Conservation (phyloP, 306 rosid species). For the Cucurbita argyrosperma region DNA sequence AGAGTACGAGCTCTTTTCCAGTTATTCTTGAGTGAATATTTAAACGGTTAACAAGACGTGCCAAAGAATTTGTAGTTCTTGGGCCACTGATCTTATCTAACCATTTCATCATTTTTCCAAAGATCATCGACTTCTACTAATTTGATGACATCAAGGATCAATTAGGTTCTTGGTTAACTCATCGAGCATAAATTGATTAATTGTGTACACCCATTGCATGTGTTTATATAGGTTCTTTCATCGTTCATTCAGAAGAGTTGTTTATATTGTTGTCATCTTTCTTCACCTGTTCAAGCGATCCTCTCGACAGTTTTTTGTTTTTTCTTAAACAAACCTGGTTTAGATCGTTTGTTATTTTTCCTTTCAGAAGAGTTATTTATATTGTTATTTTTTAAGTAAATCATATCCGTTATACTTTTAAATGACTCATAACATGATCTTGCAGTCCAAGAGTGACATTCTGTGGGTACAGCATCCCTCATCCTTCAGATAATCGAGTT, state of each 20-base stretch:
- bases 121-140: background rate
- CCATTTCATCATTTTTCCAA: background rate
- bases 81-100: background rate
- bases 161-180: background rate
- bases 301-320: background rate
- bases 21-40: background rate
- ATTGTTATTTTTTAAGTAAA: background rate
- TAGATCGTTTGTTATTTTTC: background rate
- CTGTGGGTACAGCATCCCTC: constrained; percentile 81
- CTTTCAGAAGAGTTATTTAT: too few relatives aligned
- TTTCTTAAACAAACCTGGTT: background rate
- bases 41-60: background rate
- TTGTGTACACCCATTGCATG: background rate
- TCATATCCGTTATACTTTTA: background rate
- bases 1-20: constrained; percentile 31
- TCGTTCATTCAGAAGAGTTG: background rate
- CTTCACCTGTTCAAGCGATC: background rate
- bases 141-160: background rate
- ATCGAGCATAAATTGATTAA: background rate
- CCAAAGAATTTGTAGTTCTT: background rate
- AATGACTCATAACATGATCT: background rate
- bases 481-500: constrained; percentile 74
- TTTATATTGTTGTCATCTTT: background rate
- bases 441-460: constrained; percentile 63
- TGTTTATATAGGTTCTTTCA: background rate